phyloP scores from a whole-genome alignment of 108 stramenopile genomes.

The Cyclostephanos tholiformis region DNA sequence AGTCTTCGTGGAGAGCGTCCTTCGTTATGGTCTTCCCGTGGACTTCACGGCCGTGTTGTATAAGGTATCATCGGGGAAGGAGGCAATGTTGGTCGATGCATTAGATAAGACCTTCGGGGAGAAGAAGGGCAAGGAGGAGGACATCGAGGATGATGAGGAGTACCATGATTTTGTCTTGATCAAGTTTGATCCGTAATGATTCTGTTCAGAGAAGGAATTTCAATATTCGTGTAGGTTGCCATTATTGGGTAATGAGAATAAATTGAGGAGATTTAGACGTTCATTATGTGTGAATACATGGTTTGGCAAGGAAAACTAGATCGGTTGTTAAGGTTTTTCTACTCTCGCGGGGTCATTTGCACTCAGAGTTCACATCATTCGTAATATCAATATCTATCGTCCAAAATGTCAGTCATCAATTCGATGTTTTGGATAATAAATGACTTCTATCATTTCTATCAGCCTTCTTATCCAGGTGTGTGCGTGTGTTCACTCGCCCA shows the following conservation, averaged over 20 bases:
- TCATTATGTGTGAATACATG: neutral
- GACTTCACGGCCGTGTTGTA: slow-evolving; percentile 92
- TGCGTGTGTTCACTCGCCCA: too few species aligned
- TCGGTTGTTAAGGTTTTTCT: neutral
- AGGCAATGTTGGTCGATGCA: slow-evolving; percentile 60
- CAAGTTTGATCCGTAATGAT: slow-evolving; percentile 81
- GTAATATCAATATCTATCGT: too few species aligned
- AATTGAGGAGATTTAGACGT: neutral
- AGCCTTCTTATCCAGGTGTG: too few species aligned
- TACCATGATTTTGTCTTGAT: slow-evolving; percentile 90
- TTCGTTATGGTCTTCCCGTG: slow-evolving; percentile 96
- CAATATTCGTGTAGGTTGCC: neutral
- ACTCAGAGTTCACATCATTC: neutral
- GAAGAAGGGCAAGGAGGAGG: slow-evolving; percentile 36
- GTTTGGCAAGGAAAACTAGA: neutral
- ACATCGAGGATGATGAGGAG: slow-evolving; percentile 67
- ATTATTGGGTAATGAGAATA: neutral
- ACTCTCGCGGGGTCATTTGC: neutral
- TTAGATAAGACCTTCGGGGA: slow-evolving; percentile 81
- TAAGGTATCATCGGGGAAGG: slow-evolving; percentile 81
- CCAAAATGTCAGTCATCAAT: too few species aligned
- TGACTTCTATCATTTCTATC: too few species aligned
- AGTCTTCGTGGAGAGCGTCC: slow-evolving; percentile 95
- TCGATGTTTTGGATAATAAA: too few species aligned
- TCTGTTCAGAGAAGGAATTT: neutral